These are phyloP conservation scores for Saccharomycopsis microspora DNA, from an alignment of 805 yeast genomes.

Conservation along the genomic window DNA sequence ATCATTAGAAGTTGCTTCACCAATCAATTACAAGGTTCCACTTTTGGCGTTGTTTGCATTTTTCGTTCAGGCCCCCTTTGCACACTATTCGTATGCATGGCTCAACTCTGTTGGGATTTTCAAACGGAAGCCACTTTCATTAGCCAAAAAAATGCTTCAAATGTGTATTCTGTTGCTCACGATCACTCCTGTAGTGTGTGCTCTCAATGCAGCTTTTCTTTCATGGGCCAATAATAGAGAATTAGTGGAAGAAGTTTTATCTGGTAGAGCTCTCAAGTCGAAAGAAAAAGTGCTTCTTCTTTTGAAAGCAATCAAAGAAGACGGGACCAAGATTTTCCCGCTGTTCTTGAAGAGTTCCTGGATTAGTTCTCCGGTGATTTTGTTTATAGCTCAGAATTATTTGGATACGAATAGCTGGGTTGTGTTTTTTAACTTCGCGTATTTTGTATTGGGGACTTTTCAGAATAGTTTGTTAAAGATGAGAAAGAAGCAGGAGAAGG, in stretches of 20 bases:
- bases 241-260: constrained; percentile 2
- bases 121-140: constrained; percentile 31
- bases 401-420: constrained; percentile 53
- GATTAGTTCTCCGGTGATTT: constrained; percentile 39
- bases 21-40: constrained; percentile 33
- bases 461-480: constrained; percentile 46
- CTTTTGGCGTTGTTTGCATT: constrained; percentile 48
- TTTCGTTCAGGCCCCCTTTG: constrained; percentile 42
- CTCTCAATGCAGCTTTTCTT: constrained; percentile 39
- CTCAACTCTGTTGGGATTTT: constrained; percentile 24
- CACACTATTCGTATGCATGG: constrained; percentile 40
- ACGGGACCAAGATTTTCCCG: constrained; percentile 32
- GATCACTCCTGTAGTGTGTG: constrained; percentile 42
- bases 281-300: not conserved
- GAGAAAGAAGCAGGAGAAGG: constrained; percentile 20
- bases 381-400: constrained; percentile 45
- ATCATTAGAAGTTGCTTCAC: constrained; percentile 26
- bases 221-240: constrained; percentile 32
- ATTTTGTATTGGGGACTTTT: constrained; percentile 48
- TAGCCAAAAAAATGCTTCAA: constrained; percentile 34
- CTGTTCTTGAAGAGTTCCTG: constrained; percentile 41
- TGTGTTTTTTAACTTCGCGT: constrained; percentile 46
- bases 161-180: constrained; percentile 40
- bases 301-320: constrained; percentile 18
- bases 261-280: not conserved